Evolutionary conservation across 202 grass and related monocot species (phyloP), one percentile per base, ranked within the genome.

Genomic region (Setaria viridis): DNA sequence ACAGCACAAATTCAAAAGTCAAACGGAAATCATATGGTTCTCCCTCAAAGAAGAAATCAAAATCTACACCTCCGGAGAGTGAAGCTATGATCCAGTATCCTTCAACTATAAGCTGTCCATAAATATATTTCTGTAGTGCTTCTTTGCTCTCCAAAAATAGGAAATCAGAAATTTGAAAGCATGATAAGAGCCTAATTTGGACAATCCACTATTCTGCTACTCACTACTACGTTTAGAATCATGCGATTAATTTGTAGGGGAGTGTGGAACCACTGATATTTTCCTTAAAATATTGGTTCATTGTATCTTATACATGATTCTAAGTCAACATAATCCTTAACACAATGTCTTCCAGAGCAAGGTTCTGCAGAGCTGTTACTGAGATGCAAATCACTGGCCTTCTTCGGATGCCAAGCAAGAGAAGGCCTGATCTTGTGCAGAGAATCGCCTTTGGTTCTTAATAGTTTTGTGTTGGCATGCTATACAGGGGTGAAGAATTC

Each of bases 381-480:
- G 95, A 95, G 77, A 91, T 98, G 25, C 95, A 95, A 82, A 89
- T 98, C 64, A 86, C 88, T 7, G 91, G 95, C 11, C 89, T 95
- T 77, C 76, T 98, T 62, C 80, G 88, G 29, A 93, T 94, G 93
- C 89, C 95, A 20, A 94, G 93, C 93, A 98, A 92, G 85, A 93
- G 91, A 76, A 93, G 95, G 62, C 93, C 95, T 51, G 89, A 98
- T 76, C 80, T 93, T 80, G 80, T 98, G 49, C 93, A 98, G 91
- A 90, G 93, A 93, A 87, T 98, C 81, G 84, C 91, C 45, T 95
- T 95, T 50, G 93, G 95, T 56, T 89, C 92, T 95, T 71, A 12
- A 81, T 69, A 12, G 3, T 41, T 46, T 14, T 78, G 13, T 63
- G 76, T 16, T 48, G 29, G 16, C 29, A 34, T 51, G 43, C 11